These are phyloP conservation scores for Aureoboletus auriporus DNA, from an alignment of 768 basidiomycete genomes.

Conservation along the genomic window DNA sequence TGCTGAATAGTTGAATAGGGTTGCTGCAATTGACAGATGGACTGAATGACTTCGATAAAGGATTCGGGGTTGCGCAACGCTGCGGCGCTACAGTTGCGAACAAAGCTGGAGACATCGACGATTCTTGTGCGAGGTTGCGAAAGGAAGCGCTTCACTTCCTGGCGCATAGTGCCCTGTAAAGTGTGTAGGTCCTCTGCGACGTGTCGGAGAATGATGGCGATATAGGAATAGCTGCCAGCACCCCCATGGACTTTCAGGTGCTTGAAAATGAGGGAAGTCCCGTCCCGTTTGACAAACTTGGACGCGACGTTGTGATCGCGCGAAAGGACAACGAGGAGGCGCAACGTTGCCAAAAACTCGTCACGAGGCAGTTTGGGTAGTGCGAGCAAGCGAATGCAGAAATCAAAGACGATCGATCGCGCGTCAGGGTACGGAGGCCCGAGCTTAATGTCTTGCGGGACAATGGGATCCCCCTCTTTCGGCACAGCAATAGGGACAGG, in stretches of 20 bases:
- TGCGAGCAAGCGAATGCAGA: conserved; percentile 67
- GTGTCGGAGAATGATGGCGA: conserved; percentile 88
- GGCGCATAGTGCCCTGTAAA: conserved; percentile 71
- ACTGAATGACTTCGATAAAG: conserved; percentile 72
- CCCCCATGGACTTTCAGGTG: conserved; percentile 57
- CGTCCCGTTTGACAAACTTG: conserved; percentile 66
- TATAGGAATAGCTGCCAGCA: conserved; percentile 72
- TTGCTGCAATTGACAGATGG: conserved; percentile 67
- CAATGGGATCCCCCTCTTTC: conserved; percentile 64
- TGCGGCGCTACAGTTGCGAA: conserved; percentile 71
- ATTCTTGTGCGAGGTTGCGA: conserved; percentile 63
- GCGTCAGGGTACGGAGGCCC: conserved; percentile 64
- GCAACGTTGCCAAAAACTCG: conserved; percentile 76
- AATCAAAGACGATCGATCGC: conserved; percentile 66
- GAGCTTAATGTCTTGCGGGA: conserved; percentile 44
- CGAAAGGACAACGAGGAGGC: conserved; percentile 82
- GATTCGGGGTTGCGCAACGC: conserved; percentile 75
- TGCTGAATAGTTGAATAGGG: conserved; percentile 57
- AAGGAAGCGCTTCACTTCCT: conserved; percentile 81
- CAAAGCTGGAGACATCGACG: conserved; percentile 67
- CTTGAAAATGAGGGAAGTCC: conserved; percentile 59
- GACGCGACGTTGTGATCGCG: conserved; percentile 61
- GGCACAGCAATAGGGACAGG: conserved; percentile 63
- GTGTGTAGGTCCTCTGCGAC: conserved; percentile 72
- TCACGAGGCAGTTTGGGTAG: conserved; percentile 66